phyloP scores from a whole-genome alignment of 441 rosid genomes.

The Populus tomentosa region DNA sequence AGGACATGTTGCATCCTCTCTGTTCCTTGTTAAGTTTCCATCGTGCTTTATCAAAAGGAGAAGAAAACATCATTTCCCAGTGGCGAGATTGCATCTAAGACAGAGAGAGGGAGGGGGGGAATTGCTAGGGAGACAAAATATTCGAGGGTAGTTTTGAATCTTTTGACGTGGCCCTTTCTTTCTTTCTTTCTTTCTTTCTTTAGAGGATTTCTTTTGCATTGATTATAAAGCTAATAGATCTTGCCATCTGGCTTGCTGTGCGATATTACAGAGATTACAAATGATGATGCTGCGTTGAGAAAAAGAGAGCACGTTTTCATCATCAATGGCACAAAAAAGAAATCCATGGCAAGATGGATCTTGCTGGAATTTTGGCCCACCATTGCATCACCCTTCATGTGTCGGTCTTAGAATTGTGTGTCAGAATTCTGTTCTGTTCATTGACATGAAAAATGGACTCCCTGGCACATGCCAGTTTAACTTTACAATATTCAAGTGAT shows the following conservation, averaged over 20 bases:
- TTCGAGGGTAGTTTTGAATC: slow-evolving; percentile 5
- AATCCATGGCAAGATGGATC: slow-evolving; percentile 13
- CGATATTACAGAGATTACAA: slow-evolving; percentile 24
- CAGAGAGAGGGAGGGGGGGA: neutral
- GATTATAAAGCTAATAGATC: neutral
- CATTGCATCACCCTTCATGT: slow-evolving; percentile 10
- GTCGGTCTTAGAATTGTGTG: neutral
- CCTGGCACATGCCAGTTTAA: slow-evolving; percentile 13
- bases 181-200: neutral
- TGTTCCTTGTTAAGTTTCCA: slow-evolving; percentile 8
- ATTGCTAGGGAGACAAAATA: neutral
- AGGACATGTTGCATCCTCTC: neutral
- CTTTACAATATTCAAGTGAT: slow-evolving; percentile 6
- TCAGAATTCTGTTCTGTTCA: slow-evolving; percentile 1
- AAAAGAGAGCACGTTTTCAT: slow-evolving; percentile 19
- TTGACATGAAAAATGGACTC: neutral
- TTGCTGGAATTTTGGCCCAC: slow-evolving; percentile 39
- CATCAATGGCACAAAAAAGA: slow-evolving; percentile 28
- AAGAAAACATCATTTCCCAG: slow-evolving; percentile 14
- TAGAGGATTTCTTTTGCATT: slow-evolving; percentile 1
- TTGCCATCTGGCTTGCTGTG: slow-evolving; percentile 12
- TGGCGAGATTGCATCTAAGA: slow-evolving; percentile 5
- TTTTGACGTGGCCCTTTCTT: slow-evolving; percentile 16
- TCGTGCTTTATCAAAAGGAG: slow-evolving; percentile 23
- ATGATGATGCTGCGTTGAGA: slow-evolving; percentile 9